Percentiles rank a stretch among this genome's conserved stretches.
Conservation (phyloP, 176 grass and related monocot genomes). For the Lolium perenne region DNA sequence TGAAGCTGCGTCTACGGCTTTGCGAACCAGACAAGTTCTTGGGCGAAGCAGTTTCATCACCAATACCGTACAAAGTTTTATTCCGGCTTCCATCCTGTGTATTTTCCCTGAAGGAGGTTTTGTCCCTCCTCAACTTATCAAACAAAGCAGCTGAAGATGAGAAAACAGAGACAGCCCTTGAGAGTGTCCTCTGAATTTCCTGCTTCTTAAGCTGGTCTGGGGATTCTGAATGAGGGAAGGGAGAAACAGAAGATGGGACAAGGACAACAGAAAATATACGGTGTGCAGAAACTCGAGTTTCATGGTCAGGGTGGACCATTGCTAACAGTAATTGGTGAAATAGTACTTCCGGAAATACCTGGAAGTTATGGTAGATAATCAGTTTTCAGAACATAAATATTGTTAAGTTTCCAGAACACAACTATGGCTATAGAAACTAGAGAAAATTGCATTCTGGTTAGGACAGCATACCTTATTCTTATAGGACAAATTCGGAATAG, state of each 20-base stretch:
- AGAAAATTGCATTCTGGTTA: not conserved
- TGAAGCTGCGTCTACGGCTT: conserved; percentile 37
- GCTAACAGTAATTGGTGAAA: conserved; percentile 91
- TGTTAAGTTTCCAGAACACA: conserved; percentile 6
- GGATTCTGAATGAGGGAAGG: conserved; percentile 41
- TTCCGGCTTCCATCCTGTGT: conserved; percentile 46
- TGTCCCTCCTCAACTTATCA: conserved; percentile 86
- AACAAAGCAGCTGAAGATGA: conserved; percentile 95
- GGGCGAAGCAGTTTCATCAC: conserved; percentile 38
- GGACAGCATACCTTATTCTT: conserved; percentile 70
- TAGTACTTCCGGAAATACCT: conserved; percentile 96
- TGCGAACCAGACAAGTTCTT: not conserved
- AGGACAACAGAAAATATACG: conserved; percentile 96
- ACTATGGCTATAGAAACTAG: conserved; percentile 6
- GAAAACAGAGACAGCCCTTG: conserved; percentile 93
- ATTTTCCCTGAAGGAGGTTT: conserved; percentile 57
- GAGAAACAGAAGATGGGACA: conserved; percentile 89
- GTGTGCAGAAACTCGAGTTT: conserved; percentile 79
- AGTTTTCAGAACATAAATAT: not conserved
- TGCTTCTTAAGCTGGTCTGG: conserved; percentile 51
- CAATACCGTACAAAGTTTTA: conserved; percentile 35
- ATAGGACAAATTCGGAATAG: conserved; percentile 85
- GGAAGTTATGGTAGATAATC: conserved; percentile 26
- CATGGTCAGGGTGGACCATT: conserved; percentile 91
- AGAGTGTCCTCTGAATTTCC: conserved; percentile 90